A percentile compares a stretch with the other conserved stretches of the same genome.
Evolutionary conservation across 129 eudicot genomes (phyloP).

Genomic region (Pittosporum tobira): DNA sequence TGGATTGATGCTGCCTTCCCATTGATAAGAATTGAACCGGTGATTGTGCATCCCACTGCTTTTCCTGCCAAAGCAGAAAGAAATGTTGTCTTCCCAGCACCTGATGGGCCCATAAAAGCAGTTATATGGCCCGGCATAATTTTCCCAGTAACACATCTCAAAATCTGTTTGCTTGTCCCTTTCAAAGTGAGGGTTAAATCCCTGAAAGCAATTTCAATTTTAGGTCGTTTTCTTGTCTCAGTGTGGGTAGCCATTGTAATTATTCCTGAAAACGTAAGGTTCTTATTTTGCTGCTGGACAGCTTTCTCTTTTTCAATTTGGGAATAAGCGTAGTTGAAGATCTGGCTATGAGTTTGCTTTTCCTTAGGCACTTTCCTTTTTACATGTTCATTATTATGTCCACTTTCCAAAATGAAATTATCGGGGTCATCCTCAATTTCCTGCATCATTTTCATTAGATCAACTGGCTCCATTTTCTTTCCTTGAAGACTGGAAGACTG

Average conservation of each 20-base stretch:
- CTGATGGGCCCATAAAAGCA: conserved; percentile 97
- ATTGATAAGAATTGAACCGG: conserved; percentile 59
- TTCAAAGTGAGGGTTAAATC: conserved; percentile 74
- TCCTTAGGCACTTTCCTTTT: conserved; percentile 48
- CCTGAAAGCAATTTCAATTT: conserved; percentile 63
- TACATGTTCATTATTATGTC: conserved; percentile 12
- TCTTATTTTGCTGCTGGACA: conserved; percentile 56
- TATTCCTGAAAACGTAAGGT: conserved; percentile 73
- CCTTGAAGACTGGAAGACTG: conserved; percentile 16
- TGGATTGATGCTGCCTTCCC: conserved; percentile 66
- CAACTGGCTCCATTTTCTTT: conserved; percentile 31
- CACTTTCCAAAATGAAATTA: conserved; percentile 21
- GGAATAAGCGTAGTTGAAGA: conserved; percentile 72
- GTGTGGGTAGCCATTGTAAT: conserved; percentile 59
- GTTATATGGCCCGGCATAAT: conserved; percentile 76
- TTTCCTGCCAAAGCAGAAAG: conserved; percentile 84
- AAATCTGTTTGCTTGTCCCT: conserved; percentile 54
- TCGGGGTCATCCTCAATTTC: conserved; percentile 35
- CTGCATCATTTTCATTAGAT: conserved; percentile 21
- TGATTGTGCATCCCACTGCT: conserved; percentile 68
- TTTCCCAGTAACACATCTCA: conserved; percentile 74
- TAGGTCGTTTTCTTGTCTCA: conserved; percentile 55
- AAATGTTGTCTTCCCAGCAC: conserved; percentile 95
- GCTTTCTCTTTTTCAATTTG: conserved; percentile 88
- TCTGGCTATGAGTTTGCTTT: conserved; percentile 66